These are phyloP conservation scores for Amauroascus niger DNA, from an alignment of 2,329 filamentous ascomycete genomes.

Conservation along the genomic window DNA sequence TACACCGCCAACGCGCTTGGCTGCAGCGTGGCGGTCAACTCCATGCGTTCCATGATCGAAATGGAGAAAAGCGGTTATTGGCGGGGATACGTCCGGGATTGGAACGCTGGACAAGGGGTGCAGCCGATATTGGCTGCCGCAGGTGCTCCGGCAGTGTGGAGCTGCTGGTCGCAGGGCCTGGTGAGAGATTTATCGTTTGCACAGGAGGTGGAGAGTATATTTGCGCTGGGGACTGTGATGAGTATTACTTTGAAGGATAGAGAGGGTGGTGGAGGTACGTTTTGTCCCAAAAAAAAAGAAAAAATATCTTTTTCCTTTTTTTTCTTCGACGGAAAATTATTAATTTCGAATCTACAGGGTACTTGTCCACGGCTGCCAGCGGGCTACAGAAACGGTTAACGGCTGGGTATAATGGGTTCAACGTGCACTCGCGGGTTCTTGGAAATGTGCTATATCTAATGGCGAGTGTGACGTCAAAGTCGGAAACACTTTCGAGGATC, in stretches of 20 bases:
- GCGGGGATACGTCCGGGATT: constrained; percentile 46
- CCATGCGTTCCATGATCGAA: constrained; percentile 49
- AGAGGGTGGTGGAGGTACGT: constrained; percentile 37
- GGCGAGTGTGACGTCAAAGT: constrained; percentile 45
- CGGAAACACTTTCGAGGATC: constrained; percentile 34
- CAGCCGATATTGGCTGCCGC: neutral
- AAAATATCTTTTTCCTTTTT: neutral
- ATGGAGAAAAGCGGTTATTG: constrained; percentile 51
- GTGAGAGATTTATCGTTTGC: constrained; percentile 51
- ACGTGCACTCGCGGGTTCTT: constrained; percentile 50
- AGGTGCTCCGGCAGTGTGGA: constrained; percentile 45
- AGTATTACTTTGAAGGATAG: constrained; percentile 51
- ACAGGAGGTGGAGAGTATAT: constrained; percentile 51
- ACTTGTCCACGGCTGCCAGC: constrained; percentile 47
- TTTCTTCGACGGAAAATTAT: neutral
- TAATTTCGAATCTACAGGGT: constrained; percentile 33
- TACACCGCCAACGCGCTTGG: constrained; percentile 79
- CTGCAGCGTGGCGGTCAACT: constrained; percentile 65
- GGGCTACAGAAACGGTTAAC: constrained; percentile 45
- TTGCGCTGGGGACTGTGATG: constrained; percentile 65
- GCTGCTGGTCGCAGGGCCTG: constrained; percentile 57
- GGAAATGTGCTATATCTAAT: constrained; percentile 55
- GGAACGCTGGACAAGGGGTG: constrained; percentile 29
- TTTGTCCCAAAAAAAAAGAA: too few relatives aligned
- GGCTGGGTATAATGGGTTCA: constrained; percentile 31